These are phyloP conservation scores for Tolypocladium ovalisporum DNA, from an alignment of 2,329 filamentous ascomycete genomes.

Conservation along the genomic window DNA sequence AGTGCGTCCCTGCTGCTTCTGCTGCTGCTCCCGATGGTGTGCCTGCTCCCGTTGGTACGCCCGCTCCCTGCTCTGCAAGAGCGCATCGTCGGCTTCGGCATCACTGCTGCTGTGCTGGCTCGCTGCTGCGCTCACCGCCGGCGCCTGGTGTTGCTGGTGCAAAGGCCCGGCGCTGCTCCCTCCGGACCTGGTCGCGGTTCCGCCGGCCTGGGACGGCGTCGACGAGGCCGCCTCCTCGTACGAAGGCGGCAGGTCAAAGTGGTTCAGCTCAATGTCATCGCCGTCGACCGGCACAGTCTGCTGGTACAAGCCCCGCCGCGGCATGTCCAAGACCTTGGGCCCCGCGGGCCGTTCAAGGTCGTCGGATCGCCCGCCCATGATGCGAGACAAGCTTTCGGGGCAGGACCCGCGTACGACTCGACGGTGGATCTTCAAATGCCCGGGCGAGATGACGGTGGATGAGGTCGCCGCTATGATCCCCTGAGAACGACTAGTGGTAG, in stretches of 20 bases:
- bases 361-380: background rate
- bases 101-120: background rate
- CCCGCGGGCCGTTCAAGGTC: background rate
- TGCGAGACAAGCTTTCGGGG: background rate
- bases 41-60: background rate
- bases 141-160: background rate
- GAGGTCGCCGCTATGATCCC: background rate
- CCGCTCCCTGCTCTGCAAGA: background rate
- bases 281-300: background rate
- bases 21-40: background rate
- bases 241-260: background rate
- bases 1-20: background rate
- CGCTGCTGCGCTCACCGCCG: background rate
- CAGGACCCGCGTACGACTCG: background rate
- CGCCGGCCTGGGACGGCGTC: background rate
- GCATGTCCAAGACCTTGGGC: background rate
- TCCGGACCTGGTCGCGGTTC: background rate
- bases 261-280: background rate
- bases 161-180: background rate
- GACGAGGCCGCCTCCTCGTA: conserved; percentile 1
- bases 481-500: background rate
- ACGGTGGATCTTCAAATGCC: background rate
- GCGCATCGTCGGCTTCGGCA: background rate
- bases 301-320: background rate
- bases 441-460: background rate